These are phyloP conservation scores for Lactarius indigo DNA, from an alignment of 768 basidiomycete species.

Conservation along the genomic window DNA sequence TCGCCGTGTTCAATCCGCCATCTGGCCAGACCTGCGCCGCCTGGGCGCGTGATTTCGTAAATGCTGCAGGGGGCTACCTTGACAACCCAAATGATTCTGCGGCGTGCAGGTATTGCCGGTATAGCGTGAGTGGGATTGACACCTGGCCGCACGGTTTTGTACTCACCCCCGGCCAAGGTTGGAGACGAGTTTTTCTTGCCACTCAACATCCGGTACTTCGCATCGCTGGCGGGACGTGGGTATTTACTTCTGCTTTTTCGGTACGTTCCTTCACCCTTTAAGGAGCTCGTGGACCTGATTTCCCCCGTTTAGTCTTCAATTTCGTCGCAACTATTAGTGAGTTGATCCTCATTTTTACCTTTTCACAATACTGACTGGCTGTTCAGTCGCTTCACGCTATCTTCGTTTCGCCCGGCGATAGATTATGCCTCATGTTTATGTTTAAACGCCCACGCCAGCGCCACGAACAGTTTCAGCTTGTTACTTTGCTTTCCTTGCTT, in stretches of 20 bases:
- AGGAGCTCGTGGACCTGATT: neutral
- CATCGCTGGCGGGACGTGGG: constrained; percentile 68
- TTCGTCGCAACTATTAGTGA: constrained; percentile 52
- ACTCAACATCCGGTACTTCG: constrained; percentile 59
- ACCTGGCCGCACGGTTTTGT: neutral
- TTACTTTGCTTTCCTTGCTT: neutral
- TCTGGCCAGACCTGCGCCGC: constrained; percentile 63
- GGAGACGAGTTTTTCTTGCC: constrained; percentile 71
- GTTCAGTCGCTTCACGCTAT: constrained; percentile 62
- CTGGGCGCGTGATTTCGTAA: constrained; percentile 71
- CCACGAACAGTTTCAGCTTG: neutral
- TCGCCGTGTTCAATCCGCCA: constrained; percentile 68
- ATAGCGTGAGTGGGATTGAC: constrained; percentile 33
- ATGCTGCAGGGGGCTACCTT: constrained; percentile 66
- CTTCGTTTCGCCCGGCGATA: constrained; percentile 33
- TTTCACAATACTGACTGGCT: constrained; percentile 11
- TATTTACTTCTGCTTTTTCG: constrained; percentile 59
- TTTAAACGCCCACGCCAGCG: neutral
- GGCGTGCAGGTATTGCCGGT: constrained; percentile 73
- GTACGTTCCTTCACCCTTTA: constrained; percentile 33
- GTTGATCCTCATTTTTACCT: constrained; percentile 16
- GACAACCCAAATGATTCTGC: constrained; percentile 57
- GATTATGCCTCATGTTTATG: neutral
- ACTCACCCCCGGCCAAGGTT: constrained; percentile 31
- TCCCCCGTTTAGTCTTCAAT: constrained; percentile 55